These are phyloP conservation scores for Conringia planisiliqua DNA, from an alignment of 345 rosid genomes.

Conservation along the genomic window DNA sequence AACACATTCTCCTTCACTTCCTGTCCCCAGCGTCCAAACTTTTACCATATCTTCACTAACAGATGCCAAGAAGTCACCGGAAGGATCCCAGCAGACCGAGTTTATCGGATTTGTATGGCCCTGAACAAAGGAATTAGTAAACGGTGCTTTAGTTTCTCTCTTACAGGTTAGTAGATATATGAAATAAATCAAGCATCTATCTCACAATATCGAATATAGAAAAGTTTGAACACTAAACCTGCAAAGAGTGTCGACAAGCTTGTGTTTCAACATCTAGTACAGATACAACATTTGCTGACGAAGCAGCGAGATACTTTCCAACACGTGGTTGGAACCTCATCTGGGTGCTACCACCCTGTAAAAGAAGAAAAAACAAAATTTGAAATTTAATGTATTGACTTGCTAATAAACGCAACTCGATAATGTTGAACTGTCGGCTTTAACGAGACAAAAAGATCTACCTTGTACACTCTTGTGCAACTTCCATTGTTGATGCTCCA, in stretches of 20 bases:
- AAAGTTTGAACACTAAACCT: slow-evolving; percentile 41
- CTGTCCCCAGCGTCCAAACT: slow-evolving; percentile 87
- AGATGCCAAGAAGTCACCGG: slow-evolving; percentile 81
- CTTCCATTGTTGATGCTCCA: slow-evolving; percentile 90
- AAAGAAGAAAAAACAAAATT: neutral
- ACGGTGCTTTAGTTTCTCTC: neutral
- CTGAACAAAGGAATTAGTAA: slow-evolving; percentile 31
- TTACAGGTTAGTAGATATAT: neutral
- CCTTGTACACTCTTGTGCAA: slow-evolving; percentile 77
- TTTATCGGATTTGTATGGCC: slow-evolving; percentile 75
- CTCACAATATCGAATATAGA: neutral
- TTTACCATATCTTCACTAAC: slow-evolving; percentile 91
- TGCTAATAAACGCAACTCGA: neutral
- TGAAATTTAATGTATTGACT: neutral
- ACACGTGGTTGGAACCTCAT: slow-evolving; percentile 89
- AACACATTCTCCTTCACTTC: slow-evolving; percentile 82
- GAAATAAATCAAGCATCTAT: neutral
- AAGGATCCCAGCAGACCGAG: slow-evolving; percentile 90
- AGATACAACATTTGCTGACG: slow-evolving; percentile 73
- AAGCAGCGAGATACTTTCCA: slow-evolving; percentile 93
- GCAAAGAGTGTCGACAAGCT: slow-evolving; percentile 63
- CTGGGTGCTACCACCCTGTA: slow-evolving; percentile 80
- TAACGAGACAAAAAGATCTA: slow-evolving; percentile 26
- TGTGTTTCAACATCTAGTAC: slow-evolving; percentile 87
- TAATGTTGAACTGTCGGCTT: neutral